Base-by-base conservation (phyloP, 345 rosid species). In the Populus ilicifolia region DNA sequence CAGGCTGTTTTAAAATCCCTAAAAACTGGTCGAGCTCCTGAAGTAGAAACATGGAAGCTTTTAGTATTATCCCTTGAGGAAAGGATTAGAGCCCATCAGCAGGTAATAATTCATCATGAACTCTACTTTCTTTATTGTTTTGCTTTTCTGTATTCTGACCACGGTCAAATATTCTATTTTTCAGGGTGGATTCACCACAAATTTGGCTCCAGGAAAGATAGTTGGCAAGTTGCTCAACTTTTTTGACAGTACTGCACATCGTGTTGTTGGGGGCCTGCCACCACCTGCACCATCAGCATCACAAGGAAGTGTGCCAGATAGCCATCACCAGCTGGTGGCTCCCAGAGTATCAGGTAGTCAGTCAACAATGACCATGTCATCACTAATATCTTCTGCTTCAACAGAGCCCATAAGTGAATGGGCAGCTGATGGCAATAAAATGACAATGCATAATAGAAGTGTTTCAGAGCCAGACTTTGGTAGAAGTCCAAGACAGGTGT, bases 401-500 rank as follows among this genome's bases (percentile, higher is more conserved):
- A 89, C 86, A 92, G 94, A 92, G 77, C 93, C 89, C 75, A 87
- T 89, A 71, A 91, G 84, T 81, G 91, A 85, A 44, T 89, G 92
- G 93, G 77, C 82, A 12, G 81, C 86, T 76, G 94, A 85, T 84
- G 89, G 86, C 71, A 87, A 64, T 80, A 88, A 80, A 85, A 88
- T 85, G 92, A 88, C 83, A 35, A 80, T 87, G 85, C 89, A 87
- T 70, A 88, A 80, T 73, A 86, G 97, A 84, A 92, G 97, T 84
- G 95, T 86, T 75, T 92, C 97, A 18, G 97, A 92, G 79, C 97
- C 97, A 35, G 89, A 92, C 82, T 82, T 92, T 76, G 91, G 93
- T 75, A 85, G 95, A 83, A 90, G 81, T 68, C 94, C 97, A 2
- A 86, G 87, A 85, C 97, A 90, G 97, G 97, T 92, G 66, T 38